Conservation (phyloP, 371 early-diverging fungal genomes). For the Lichtheimia ramosa region DNA sequence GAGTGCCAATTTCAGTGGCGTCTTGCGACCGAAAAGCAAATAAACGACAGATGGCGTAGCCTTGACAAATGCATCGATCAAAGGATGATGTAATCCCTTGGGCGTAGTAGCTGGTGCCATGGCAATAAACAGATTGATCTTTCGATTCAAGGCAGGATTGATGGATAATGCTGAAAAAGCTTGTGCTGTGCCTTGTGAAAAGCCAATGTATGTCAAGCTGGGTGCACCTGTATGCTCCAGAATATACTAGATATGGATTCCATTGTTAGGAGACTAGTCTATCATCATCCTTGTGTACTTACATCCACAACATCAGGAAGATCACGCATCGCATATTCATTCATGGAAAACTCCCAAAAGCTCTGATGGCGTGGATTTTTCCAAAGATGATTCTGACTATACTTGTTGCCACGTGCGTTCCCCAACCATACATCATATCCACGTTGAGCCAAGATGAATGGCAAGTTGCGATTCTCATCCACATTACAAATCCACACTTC, state of each 20-base stretch:
- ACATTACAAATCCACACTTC: conserved; percentile 91
- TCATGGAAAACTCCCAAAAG: conserved; percentile 95
- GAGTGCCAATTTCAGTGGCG: conserved; percentile 75
- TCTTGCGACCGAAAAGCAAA: conserved; percentile 87
- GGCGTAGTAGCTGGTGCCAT: conserved; percentile 94
- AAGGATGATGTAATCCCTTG: conserved; percentile 74
- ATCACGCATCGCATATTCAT: conserved; percentile 88
- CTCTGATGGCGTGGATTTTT: conserved; percentile 64
- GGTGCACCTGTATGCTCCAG: conserved; percentile 75
- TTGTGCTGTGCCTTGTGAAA: conserved; percentile 94
- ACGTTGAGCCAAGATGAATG: conserved; percentile 71
- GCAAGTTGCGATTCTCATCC: conserved; percentile 66
- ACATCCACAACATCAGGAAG: conserved; percentile 84
- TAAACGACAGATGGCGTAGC: conserved; percentile 89
- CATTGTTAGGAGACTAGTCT: background rate
- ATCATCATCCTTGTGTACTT: conserved; percentile 15
- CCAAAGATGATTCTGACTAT: conserved; percentile 81
- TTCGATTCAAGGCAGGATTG: conserved; percentile 74
- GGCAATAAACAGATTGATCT: conserved; percentile 87
- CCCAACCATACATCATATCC: conserved; percentile 98
- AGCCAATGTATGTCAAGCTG: conserved; percentile 90
- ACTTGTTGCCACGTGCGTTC: conserved; percentile 96
- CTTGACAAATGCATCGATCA: conserved; percentile 82
- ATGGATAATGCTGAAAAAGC: conserved; percentile 90
- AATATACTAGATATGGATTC: conserved; percentile 68